These are phyloP conservation scores for Berberis vulgaris DNA, from an alignment of 164 flowering plant species.

Conservation along the genomic window DNA sequence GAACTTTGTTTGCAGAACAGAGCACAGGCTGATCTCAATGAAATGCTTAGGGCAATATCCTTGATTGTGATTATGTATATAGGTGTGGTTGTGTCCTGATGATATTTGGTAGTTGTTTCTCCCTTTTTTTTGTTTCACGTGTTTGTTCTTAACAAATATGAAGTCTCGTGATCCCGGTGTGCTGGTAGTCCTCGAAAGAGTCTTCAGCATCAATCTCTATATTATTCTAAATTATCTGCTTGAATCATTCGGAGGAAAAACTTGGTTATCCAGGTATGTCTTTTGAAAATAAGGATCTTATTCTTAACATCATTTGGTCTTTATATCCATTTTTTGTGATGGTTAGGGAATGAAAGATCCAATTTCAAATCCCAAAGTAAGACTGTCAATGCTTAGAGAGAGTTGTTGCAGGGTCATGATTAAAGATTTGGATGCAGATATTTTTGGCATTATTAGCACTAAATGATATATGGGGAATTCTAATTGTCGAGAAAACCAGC, in stretches of 20 bases:
- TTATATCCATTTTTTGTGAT: neutral
- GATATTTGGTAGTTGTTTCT: too few relatives aligned
- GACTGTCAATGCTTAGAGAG: slow-evolving; percentile 50
- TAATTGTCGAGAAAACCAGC: too few relatives aligned
- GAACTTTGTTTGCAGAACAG: too few relatives aligned
- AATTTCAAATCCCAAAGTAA: slow-evolving; percentile 18
- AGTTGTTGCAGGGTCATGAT: slow-evolving; percentile 36
- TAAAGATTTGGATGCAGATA: slow-evolving; percentile 70
- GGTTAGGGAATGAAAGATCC: neutral
- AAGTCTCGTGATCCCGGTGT: neutral
- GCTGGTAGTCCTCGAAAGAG: neutral
- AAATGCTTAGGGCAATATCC: too few relatives aligned
- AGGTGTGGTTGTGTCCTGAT: too few relatives aligned
- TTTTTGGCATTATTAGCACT: neutral
- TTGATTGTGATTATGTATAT: too few relatives aligned
- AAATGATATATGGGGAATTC: too few relatives aligned
- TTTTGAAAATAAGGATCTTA: neutral
- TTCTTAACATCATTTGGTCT: neutral
- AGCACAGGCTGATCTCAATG: too few relatives aligned
- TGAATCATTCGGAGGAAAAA: neutral
- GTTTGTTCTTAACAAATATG: too few relatives aligned
- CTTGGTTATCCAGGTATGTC: neutral
- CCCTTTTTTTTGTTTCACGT: too few relatives aligned
- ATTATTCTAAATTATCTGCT: neutral
- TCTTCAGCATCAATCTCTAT: neutral